Conservation (phyloP, 1,139 yeast species). For the Hansenula lynferdii region DNA sequence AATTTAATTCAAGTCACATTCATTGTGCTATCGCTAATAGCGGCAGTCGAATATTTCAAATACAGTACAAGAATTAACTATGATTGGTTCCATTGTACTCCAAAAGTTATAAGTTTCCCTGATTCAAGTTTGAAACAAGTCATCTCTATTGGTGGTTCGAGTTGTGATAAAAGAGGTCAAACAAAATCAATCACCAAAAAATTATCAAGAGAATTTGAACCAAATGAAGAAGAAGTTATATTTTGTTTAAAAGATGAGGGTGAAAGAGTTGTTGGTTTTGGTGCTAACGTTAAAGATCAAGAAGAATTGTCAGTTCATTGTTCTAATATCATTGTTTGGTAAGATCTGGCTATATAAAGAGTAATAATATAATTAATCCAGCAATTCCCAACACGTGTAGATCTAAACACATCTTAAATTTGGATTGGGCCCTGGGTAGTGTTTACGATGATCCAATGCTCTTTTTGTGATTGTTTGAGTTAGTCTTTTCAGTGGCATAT, state of each 20-base stretch:
- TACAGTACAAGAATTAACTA: slow-evolving; percentile 31
- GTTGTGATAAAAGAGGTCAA: slow-evolving; percentile 38
- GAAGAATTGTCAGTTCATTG: slow-evolving; percentile 15
- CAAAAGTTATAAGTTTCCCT: slow-evolving; percentile 21
- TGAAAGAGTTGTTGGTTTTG: slow-evolving; percentile 27
- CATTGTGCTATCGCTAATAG: slow-evolving; percentile 27
- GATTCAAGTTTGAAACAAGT: slow-evolving; percentile 25
- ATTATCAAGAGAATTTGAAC: slow-evolving; percentile 31
- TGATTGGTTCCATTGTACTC: slow-evolving; percentile 39
- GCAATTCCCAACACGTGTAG: too few species aligned
- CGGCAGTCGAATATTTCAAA: slow-evolving; percentile 36
- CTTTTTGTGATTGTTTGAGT: too few species aligned
- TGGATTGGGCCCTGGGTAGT: too few species aligned
- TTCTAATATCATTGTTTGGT: slow-evolving; percentile 22
- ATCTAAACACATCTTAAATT: too few species aligned
- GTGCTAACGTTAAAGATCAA: slow-evolving; percentile 26
- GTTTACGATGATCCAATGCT: too few species aligned
- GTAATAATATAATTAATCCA: not conserved
- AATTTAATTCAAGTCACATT: slow-evolving; percentile 26
- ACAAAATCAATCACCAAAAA: slow-evolving; percentile 31
- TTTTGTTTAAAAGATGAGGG: slow-evolving; percentile 32
- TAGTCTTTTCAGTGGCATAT: too few species aligned
- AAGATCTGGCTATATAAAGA: not conserved
- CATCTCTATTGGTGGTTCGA: slow-evolving; percentile 34
- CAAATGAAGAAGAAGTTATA: slow-evolving; percentile 27